Percentiles rank a stretch among this genome's conserved stretches.
Conservation (phyloP, 2,329 filamentous ascomycete genomes). For the Colletotrichum ledebouriae region DNA sequence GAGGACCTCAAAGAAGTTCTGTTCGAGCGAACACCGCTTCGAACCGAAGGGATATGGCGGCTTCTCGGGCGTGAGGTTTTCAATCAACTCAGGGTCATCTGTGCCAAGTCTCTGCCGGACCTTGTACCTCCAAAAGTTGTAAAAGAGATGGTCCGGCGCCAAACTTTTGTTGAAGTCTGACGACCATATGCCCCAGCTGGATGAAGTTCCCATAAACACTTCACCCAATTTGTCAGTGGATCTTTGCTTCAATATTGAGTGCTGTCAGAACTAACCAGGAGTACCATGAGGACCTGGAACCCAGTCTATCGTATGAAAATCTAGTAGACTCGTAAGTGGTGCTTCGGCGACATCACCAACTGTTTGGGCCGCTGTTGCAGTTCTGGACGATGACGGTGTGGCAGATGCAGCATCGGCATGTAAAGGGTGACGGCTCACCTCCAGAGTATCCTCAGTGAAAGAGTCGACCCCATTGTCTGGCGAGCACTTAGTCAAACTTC, state of each 20-base stretch:
- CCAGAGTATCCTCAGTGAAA: neutral
- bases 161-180: neutral
- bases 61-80: too few species aligned
- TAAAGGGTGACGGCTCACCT: neutral
- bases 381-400: conserved; percentile 9
- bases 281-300: conserved; percentile 10
- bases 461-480: neutral
- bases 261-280: neutral
- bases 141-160: too few species aligned
- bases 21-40: too few species aligned
- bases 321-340: neutral
- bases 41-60: too few species aligned
- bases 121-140: too few species aligned
- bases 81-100: too few species aligned
- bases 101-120: too few species aligned
- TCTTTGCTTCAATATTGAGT: neutral
- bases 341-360: neutral
- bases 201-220: conserved; percentile 15
- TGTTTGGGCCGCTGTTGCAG: neutral
- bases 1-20: too few species aligned
- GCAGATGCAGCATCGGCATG: neutral
- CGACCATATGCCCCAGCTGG: conserved; percentile 12
- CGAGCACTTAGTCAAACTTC: too few species aligned
- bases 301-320: conserved; percentile 13
- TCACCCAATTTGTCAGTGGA: neutral